Conservation (phyloP, 225 moss, liverwort and hornwort species). For the Polytrichum commune region DNA sequence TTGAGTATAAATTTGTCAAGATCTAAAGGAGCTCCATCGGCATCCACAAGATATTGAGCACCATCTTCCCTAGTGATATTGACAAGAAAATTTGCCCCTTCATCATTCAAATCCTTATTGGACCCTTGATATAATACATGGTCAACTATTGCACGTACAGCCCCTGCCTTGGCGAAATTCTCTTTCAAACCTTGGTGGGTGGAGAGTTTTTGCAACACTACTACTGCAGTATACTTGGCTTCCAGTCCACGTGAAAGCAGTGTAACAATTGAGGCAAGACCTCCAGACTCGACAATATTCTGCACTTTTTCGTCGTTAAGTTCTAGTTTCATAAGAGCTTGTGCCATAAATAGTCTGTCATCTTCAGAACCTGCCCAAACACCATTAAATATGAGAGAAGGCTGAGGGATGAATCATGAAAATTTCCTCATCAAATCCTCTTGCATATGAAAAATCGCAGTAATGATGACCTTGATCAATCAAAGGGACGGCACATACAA, state of each 20-base stretch:
- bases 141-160: constrained; percentile 28
- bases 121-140: constrained; percentile 26
- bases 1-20: constrained; percentile 18
- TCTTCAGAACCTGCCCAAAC: constrained; percentile 8
- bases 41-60: constrained; percentile 24
- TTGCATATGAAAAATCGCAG: too few species aligned
- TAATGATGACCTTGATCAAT: too few species aligned
- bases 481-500: too few species aligned
- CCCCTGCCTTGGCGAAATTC: constrained; percentile 27
- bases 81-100: constrained; percentile 25
- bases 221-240: constrained; percentile 29
- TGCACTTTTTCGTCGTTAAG: constrained; percentile 24
- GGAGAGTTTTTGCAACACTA: constrained; percentile 30
- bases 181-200: constrained; percentile 17
- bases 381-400: neutral
- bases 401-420: too few species aligned
- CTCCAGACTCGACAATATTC: constrained; percentile 19
- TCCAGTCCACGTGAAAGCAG: constrained; percentile 29
- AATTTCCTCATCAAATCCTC: too few species aligned
- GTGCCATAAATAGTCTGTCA: constrained; percentile 32
- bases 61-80: constrained; percentile 29
- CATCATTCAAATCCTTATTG: constrained; percentile 23
- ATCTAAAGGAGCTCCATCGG: constrained; percentile 21
- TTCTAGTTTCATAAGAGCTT: constrained; percentile 22
- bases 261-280: constrained; percentile 18